Evolutionary conservation across 768 basidiomycete species (phyloP).

Genomic region (Amanita jacksonii): DNA sequence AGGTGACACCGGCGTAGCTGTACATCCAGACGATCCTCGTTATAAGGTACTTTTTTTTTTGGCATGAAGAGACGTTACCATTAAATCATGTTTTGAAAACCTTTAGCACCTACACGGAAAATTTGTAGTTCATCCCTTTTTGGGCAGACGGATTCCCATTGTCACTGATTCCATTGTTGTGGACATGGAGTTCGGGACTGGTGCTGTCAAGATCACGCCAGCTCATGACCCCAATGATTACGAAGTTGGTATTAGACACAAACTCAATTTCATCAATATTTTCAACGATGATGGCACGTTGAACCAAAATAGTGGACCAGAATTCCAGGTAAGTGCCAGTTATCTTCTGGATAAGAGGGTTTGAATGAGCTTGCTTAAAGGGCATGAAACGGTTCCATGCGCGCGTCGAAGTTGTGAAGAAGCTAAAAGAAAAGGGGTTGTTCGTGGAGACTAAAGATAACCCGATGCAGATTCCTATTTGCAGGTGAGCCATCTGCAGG

Average conservation of each 20-base stretch:
- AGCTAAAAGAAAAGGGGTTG: conserved; percentile 73
- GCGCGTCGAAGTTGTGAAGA: conserved; percentile 72
- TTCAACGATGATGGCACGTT: conserved; percentile 95
- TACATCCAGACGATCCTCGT: conserved; percentile 86
- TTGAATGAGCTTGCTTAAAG: conserved; percentile 22
- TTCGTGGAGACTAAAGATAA: conserved; percentile 93
- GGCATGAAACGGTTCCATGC: conserved; percentile 99
- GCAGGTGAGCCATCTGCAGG: conserved; percentile 43
- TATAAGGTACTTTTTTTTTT: conserved; percentile 81
- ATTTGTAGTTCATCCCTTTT: conserved; percentile 83
- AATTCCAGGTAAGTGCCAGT: conserved; percentile 50
- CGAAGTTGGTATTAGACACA: conserved; percentile 82
- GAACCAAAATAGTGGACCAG: conserved; percentile 78
- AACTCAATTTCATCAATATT: conserved; percentile 87
- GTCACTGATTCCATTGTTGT: conserved; percentile 80
- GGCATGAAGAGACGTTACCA: too few relatives aligned
- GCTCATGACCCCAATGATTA: conserved; percentile 98
- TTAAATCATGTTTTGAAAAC: too few relatives aligned
- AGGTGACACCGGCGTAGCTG: conserved; percentile 94
- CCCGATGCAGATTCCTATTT: conserved; percentile 94
- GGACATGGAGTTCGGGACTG: conserved; percentile 95
- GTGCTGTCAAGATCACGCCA: conserved; percentile 98
- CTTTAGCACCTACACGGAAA: conserved; percentile 94
- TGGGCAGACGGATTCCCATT: conserved; percentile 80
- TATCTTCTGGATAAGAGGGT: neutral